phyloP scores from a whole-genome alignment of 1,139 yeast species.

The Diutina ranongensis region DNA sequence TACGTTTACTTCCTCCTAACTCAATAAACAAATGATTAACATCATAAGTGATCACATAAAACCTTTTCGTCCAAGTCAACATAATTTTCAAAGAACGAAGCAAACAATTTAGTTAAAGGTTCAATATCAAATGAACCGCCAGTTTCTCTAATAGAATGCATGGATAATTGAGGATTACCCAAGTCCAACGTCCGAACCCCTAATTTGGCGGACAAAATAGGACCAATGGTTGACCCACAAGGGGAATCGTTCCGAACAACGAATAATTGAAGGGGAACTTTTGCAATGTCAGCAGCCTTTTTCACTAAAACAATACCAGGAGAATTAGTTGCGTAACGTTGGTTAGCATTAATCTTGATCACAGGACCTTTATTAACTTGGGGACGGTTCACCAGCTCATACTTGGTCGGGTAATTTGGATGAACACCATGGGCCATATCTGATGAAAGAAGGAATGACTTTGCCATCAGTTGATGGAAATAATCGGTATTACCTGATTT shows the following conservation, averaged over 20 bases:
- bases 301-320: constrained; percentile 77
- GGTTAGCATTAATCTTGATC: constrained; percentile 87
- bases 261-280: constrained; percentile 68
- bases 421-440: constrained; percentile 98
- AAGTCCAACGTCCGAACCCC: constrained; percentile 86
- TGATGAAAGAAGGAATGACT: constrained; percentile 77
- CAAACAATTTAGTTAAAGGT: constrained; percentile 49
- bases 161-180: constrained; percentile 88
- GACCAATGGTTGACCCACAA: constrained; percentile 96
- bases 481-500: constrained; percentile 4
- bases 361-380: constrained; percentile 83
- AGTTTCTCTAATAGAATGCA: constrained; percentile 94
- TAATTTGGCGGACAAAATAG: constrained; percentile 76
- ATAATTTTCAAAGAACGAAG: constrained; percentile 41
- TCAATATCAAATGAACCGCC: constrained; percentile 74
- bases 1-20: not conserved
- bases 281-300: constrained; percentile 52
- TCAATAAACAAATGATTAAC: not conserved
- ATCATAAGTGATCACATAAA: constrained; percentile 4
- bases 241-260: constrained; percentile 89
- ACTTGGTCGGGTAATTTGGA: constrained; percentile 72
- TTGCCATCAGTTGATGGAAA: constrained; percentile 33
- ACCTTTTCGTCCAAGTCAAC: not conserved
- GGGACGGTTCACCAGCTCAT: constrained; percentile 75
- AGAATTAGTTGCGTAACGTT: constrained; percentile 88